Percentiles rank a stretch among this genome's conserved stretches.
Conservation (phyloP, 441 rosid genomes). For the Breynia disticha region DNA sequence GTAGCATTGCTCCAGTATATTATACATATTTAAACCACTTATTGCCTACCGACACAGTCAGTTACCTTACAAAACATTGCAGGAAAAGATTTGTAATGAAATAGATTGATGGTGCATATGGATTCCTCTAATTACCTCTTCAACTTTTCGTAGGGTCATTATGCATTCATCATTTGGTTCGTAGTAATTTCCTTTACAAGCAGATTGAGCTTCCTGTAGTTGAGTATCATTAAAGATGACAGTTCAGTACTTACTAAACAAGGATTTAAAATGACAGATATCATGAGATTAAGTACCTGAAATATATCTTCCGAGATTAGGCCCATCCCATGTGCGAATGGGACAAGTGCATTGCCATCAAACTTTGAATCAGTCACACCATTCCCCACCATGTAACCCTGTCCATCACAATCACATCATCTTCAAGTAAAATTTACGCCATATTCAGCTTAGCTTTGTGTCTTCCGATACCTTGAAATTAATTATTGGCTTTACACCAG, state of each 20-base stretch:
- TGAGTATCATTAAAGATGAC: no score
- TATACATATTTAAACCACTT: slow-evolving; percentile 17
- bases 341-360: slow-evolving; percentile 76
- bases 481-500: slow-evolving; percentile 33
- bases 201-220: slow-evolving; percentile 19
- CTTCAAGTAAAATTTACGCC: not conserved
- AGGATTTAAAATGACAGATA: not conserved
- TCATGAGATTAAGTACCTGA: slow-evolving; percentile 11
- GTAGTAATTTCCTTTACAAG: slow-evolving; percentile 17
- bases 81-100: no score
- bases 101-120: no score
- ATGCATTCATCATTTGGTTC: slow-evolving; percentile 10
- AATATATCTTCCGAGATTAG: slow-evolving; percentile 52
- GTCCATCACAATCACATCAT: not conserved
- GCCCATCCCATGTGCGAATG: slow-evolving; percentile 83
- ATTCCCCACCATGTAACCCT: slow-evolving; percentile 33
- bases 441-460: not conserved
- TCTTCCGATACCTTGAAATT: slow-evolving; percentile 55
- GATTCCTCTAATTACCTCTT: slow-evolving; percentile 15
- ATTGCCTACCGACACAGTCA: slow-evolving; percentile 11
- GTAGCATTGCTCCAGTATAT: slow-evolving; percentile 27
- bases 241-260: no score
- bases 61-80: no score
- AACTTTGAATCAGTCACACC: slow-evolving; percentile 23
- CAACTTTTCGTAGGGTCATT: slow-evolving; percentile 16